Percentiles rank a stretch among this genome's conserved stretches.
phyloP scores from a whole-genome alignment of 139 green algal species.

The Nannochloris sp. region DNA sequence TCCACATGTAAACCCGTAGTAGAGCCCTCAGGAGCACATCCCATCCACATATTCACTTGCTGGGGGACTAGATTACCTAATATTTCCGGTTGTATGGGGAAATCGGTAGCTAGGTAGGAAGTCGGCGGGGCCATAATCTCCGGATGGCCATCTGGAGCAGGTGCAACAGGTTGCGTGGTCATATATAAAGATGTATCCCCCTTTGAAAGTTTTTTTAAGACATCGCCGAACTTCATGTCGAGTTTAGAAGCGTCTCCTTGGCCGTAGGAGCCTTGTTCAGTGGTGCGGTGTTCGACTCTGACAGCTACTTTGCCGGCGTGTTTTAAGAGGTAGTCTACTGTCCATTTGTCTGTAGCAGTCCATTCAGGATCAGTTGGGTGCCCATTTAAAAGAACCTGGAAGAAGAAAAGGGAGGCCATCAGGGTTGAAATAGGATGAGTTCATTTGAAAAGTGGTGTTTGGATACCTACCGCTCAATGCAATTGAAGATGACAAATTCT shows the following conservation, averaged over 20 bases:
- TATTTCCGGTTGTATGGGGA: constrained; percentile 47
- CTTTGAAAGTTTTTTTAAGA: constrained; percentile 29
- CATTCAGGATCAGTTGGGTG: constrained; percentile 7
- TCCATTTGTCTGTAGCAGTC: constrained; percentile 11
- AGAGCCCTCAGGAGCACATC: constrained; percentile 31
- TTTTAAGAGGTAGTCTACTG: constrained; percentile 3
- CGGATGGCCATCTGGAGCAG: constrained; percentile 44
- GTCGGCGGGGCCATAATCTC: constrained; percentile 50
- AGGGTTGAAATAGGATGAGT: no score
- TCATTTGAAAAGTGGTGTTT: background rate
- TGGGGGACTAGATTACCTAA: constrained; percentile 63
- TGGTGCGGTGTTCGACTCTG: constrained; percentile 45
- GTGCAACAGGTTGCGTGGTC: constrained; percentile 53
- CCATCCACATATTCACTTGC: constrained; percentile 49
- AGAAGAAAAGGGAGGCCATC: no score
- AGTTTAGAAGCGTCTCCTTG: constrained; percentile 34
- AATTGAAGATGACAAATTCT: background rate
- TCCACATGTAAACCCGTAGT: constrained; percentile 80
- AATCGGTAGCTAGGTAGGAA: constrained; percentile 30
- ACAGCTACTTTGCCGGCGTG: constrained; percentile 26
- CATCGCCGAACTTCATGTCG: constrained; percentile 49
- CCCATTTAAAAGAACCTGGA: background rate
- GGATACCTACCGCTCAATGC: background rate
- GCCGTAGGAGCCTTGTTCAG: constrained; percentile 38
- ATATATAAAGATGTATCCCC: constrained; percentile 62